Percentiles rank a stretch among this genome's conserved stretches.
phyloP scores from a whole-genome alignment of 1,284 basidiomycete genomes.

The Fistulinella cinereoalba region DNA sequence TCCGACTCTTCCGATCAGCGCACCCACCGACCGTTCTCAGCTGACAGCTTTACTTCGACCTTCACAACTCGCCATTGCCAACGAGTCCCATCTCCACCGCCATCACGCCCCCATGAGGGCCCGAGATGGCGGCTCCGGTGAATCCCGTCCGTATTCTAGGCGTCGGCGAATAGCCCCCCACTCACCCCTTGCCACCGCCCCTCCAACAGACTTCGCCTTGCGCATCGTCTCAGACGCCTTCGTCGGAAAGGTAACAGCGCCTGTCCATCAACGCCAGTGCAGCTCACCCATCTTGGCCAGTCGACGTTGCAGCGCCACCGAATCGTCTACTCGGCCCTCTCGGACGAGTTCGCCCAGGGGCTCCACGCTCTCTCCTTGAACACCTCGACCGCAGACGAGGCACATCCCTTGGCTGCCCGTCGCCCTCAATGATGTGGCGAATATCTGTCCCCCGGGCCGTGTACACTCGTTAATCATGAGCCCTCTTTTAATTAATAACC shows the following conservation, averaged over 20 bases:
- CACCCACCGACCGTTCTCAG: conserved; percentile 38
- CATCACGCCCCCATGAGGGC: conserved; percentile 75
- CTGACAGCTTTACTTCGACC: conserved; percentile 57
- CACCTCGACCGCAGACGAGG: conserved; percentile 64
- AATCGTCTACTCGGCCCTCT: conserved; percentile 66
- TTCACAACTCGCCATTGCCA: conserved; percentile 56
- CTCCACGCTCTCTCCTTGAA: conserved; percentile 75
- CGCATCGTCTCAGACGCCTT: conserved; percentile 69
- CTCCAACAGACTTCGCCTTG: conserved; percentile 65
- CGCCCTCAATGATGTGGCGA: conserved; percentile 27
- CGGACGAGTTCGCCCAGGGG: conserved; percentile 65
- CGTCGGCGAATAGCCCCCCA: conserved; percentile 11
- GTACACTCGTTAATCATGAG: conserved; percentile 32
- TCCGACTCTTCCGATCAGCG: conserved; percentile 17
- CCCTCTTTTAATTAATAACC: conserved; percentile 32
- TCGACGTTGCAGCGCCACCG: conserved; percentile 75
- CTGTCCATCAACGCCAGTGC: conserved; percentile 1
- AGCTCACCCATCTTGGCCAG: conserved; percentile 37
- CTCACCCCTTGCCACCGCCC: conserved; percentile 27
- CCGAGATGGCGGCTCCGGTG: conserved; percentile 56
- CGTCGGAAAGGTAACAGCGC: conserved; percentile 57
- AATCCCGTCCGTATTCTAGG: conserved; percentile 60
- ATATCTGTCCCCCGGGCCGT: conserved; percentile 11
- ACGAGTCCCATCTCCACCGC: conserved; percentile 76
- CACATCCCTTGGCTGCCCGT: conserved; percentile 23